phyloP scores from a whole-genome alignment of 345 rosid species.

The Noccaea bulbosa region DNA sequence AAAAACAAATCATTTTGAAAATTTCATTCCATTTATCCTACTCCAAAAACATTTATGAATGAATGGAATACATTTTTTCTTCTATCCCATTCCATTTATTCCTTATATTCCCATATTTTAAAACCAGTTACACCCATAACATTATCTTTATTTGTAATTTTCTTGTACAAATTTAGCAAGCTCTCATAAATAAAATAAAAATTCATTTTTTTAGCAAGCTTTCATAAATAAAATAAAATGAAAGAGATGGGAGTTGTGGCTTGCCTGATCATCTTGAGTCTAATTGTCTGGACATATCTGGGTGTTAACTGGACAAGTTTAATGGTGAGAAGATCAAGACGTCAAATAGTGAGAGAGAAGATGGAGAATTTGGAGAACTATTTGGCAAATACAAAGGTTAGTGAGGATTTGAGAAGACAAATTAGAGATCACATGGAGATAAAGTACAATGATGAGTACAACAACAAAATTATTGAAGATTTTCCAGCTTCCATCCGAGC shows the following conservation, averaged over 20 bases:
- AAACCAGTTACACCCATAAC: no score
- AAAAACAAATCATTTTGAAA: no score
- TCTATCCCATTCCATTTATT: no score
- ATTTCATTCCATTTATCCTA: no score
- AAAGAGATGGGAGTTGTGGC: background rate
- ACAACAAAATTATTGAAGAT: background rate
- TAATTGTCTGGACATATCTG: background rate
- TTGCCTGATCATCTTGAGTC: background rate
- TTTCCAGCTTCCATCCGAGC: conserved; percentile 1
- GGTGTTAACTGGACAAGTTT: background rate
- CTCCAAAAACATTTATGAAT: no score
- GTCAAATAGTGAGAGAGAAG: background rate
- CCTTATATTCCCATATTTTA: no score
- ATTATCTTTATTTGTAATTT: no score
- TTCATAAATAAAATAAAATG: background rate
- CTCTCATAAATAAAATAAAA: background rate
- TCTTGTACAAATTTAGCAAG: no score
- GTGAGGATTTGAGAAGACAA: background rate
- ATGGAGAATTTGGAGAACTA: background rate
- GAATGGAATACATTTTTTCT: no score
- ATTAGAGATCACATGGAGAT: background rate
- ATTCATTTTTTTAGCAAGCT: no score
- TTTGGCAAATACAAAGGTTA: no score
- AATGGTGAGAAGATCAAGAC: background rate
- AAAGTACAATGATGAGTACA: background rate